These are phyloP conservation scores for Jimgerdemannia lactiflua DNA, from an alignment of 192 early-diverging fungal species.

Conservation along the genomic window DNA sequence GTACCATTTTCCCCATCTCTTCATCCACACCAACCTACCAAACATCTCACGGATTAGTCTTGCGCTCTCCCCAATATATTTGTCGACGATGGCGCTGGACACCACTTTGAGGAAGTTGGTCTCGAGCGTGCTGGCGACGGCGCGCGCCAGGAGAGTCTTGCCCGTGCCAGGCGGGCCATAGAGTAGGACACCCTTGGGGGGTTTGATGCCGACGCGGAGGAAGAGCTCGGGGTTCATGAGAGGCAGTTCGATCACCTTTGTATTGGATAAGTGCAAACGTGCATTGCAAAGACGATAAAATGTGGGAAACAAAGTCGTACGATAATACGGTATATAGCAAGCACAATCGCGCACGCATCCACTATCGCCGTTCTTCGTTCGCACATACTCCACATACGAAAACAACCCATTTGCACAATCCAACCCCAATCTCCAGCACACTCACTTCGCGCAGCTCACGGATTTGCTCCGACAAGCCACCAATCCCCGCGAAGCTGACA, in stretches of 20 bases:
- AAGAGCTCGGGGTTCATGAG: slow-evolving; percentile 99
- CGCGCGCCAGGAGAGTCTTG: slow-evolving; percentile 95
- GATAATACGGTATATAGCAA: background rate
- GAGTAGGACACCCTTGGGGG: slow-evolving; percentile 96
- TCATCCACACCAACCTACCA: slow-evolving; percentile 49
- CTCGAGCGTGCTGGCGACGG: slow-evolving; percentile 95
- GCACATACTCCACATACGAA: background rate
- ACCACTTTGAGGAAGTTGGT: slow-evolving; percentile 99
- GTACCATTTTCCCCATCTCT: background rate
- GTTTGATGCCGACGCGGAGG: slow-evolving; percentile 95
- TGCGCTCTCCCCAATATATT: slow-evolving; percentile 99
- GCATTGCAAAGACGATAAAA: too few relatives aligned
- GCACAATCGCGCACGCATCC: background rate
- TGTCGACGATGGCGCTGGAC: slow-evolving; percentile 98
- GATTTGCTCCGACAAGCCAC: slow-evolving; percentile 95
- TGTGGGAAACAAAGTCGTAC: too few relatives aligned
- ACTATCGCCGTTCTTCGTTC: background rate
- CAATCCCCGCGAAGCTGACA: slow-evolving; percentile 95
- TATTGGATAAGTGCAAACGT: background rate
- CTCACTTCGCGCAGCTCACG: slow-evolving; percentile 91
- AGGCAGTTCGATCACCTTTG: slow-evolving; percentile 93
- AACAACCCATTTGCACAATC: background rate
- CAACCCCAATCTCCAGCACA: background rate
- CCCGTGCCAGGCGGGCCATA: slow-evolving; percentile 98
- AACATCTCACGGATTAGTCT: slow-evolving; percentile 99